Evolutionary conservation across 1,139 yeast species (phyloP), one percentile per base, ranked within the genome.

Genomic region (Suhomyces wounanorum): DNA sequence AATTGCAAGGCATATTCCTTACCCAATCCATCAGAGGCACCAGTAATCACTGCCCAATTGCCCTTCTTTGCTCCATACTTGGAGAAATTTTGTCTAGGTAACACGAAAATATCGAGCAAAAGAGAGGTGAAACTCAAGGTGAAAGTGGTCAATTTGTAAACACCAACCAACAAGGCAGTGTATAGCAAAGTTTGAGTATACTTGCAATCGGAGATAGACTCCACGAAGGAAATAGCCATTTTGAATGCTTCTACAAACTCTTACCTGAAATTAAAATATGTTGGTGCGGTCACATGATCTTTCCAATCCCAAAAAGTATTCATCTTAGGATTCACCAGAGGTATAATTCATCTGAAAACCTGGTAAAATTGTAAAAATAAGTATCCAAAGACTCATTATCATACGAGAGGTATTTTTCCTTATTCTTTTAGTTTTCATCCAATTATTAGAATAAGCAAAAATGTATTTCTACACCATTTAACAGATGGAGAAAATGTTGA

Each of bases 11-110:
- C 86, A 64, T 82, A 94, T 67, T 94, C 97, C 65, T 91, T 90
- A 53, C 99, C 99, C 63, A 94, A 87, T 40, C 99, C 99, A 67
- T 94, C 99, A 45, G 97, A 89, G 6, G 98, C 96, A 53, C 99
- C 99, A 6, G 99, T 94, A 25, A 94, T 81, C 33, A 94, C 87
- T 8, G 97, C 97, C 96, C 96, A 90, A 50, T 79, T 73, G 30
- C 82, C 84, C 45, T 72, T 72, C 52, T 61, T 77, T 41, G 76
- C 73, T n/a, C 97, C 97, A 64, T 90, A 91, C 66, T 82, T 85
- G 47, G 65, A 63, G 64, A 80, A 84, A 64, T 81, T 75, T 43
- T 84, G 83, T 6, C 85, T 72, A 11, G 96, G 92, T 33, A 87
- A 74, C 39, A 89, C 59, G 61, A 80, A 85, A 51, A 84, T 69